Base-by-base conservation (phyloP, 2,329 filamentous ascomycete genomes). In the Purpureocillium lavendulum region DNA sequence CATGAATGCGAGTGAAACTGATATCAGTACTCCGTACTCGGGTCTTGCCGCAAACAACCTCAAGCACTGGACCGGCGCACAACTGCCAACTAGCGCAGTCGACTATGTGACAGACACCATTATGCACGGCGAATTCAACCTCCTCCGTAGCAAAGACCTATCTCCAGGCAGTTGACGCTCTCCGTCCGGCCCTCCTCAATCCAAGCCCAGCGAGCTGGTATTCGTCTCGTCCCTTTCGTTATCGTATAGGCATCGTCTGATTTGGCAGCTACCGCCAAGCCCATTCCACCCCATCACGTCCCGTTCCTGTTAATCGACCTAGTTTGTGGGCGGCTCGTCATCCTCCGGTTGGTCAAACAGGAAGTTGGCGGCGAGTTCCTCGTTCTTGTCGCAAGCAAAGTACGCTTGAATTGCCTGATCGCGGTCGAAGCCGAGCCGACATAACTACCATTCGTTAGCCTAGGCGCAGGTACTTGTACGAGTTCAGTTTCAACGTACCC, bases 311-410 rank as follows among this genome's bases (percentile, higher is more conserved):
- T 12, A 30, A 12, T 13, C 6, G 5, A 7, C 46, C 60, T 64
- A 71, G 53, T 69, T 66, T 44, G 64, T 58, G 9, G 63, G 56
- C 26, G 70, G 65, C 42, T 84, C 80, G 29, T 86, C 82, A 35
- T 96, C 89, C 45, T 94, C 88, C 9, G 89, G 89, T 66, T 97
- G 88, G 54, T 98, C 92, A 58, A 98, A 98, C 44, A 98, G 73
- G 65, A 96, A 97, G 67, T 98, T 98, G 48, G 92, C 92, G 1
- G 92, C 92, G 38, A 98, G 74, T 65, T 98, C 92, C 67, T 98
- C 92, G 62, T 98, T 97, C 77, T 97, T 98, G 66, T 98, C 92
- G 64, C 92, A 98, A 28, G 92, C 92, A 60, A 98, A 98, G 68
- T 97, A 98, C 18, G 92, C 92, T 67, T 98, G 90, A 50, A 97